Conservation (phyloP, 768 basidiomycete species). For the Rhodotorula babjevae region DNA sequence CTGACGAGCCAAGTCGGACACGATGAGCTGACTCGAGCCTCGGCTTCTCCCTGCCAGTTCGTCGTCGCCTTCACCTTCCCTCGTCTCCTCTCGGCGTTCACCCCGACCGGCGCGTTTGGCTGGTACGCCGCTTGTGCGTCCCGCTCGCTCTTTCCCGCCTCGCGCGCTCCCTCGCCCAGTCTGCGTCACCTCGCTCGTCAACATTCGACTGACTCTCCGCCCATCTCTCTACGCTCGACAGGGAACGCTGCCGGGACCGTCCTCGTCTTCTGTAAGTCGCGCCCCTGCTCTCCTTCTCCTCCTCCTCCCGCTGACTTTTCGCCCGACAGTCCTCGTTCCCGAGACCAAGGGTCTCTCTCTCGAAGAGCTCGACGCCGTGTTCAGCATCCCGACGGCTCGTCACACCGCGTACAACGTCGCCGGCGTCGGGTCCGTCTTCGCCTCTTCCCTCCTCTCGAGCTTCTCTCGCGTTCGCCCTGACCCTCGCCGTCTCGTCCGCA, state of each 20-base stretch:
- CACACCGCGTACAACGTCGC: slow-evolving; percentile 18
- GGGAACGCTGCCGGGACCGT: slow-evolving; percentile 39
- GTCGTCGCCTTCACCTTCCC: slow-evolving; percentile 40
- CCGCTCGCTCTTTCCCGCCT: background rate
- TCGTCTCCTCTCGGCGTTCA: slow-evolving; percentile 35
- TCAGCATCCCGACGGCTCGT: slow-evolving; percentile 43
- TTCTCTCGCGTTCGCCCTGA: background rate
- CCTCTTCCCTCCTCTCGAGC: background rate
- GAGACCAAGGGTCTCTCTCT: slow-evolving; percentile 44
- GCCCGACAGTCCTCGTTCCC: slow-evolving; percentile 6
- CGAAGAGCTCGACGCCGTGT: slow-evolving; percentile 46
- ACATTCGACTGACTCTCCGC: no score
- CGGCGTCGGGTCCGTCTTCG: background rate
- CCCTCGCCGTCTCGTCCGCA: background rate
- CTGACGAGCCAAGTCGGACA: no score
- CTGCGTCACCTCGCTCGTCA: no score
- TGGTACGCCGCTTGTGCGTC: slow-evolving; percentile 35
- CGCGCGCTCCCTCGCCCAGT: no score
- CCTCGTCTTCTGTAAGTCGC: slow-evolving; percentile 43
- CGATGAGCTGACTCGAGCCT: no score
- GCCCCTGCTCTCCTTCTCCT: slow-evolving; percentile 6
- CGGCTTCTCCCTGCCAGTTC: no score
- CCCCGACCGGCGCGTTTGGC: slow-evolving; percentile 35
- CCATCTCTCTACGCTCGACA: background rate
- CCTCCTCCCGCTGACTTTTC: background rate